Evolutionary conservation across 495 filamentous ascomycete species (phyloP), one percentile per base, ranked within the genome.

Genomic region (Parmelia sp.): DNA sequence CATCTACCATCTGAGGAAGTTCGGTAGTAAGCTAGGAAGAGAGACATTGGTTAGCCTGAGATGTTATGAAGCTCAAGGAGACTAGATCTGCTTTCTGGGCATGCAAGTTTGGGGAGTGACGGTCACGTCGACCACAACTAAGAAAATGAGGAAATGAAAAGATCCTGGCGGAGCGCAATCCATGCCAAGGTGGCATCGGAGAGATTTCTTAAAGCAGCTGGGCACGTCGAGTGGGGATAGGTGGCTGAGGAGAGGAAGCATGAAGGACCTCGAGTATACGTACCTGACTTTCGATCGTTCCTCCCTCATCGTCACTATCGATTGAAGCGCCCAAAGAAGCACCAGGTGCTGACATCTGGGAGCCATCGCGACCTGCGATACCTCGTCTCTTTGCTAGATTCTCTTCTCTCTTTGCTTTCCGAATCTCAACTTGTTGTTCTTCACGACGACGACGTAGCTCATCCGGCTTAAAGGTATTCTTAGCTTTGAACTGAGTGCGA

Each of bases 401-500:
- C 80, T 99, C 95, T 73, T 99, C 95, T 69, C 95, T 84, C 84
- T 97, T 99, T 68, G 90, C 88, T 82, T 95, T 96, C 66, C 95
- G 84, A 72, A 99, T 97, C 83, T 99, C 95, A 65, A 99, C 95
- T 77, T 96, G 93, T 76, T 95, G 90, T 76, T 99, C 95, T 74
- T 99, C 95, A 75, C 95, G 95, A 76, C 95, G 95, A 73, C 95
- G 91, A 72, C 95, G 91, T 58, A 99, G 88, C 80, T 99, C 95
- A 76, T 99, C 95, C 69, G 92, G 92, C 83, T 96, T 95, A 84
- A 99, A 99, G 73, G 91, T 89, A 75, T 88, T 90, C 82, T 94
- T 95, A 65, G 95, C 95, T 86, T 99, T 99, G 85, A 94, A 99
- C 79, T 96, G 92, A 57, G 88, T 96, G 72, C 95, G 94, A 73